Evolutionary conservation across 2,329 filamentous ascomycete genomes (phyloP), one percentile per base, ranked within the genome.

Genomic region (Claviceps africana): DNA sequence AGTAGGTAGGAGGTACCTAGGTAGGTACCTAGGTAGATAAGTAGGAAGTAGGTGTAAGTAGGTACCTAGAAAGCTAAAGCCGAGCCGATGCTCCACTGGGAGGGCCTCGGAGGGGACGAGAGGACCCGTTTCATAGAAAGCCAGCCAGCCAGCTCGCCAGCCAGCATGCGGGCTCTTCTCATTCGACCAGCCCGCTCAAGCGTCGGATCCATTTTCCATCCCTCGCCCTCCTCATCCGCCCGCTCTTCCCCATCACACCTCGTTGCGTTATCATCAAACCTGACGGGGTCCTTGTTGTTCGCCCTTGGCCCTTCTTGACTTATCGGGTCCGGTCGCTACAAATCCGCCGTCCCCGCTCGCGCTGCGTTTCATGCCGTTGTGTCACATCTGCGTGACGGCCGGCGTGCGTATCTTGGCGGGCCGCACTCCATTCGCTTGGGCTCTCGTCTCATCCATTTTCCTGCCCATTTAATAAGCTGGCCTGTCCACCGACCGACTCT

Each of bases 271-370:
- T n/a, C 37, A 19, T 39, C 17, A 17, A 22, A 15, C 40, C 40
- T 22, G 40, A 15, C 30, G 13, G 22, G 43, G 43, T n/a, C 13
- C 25, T n/a, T 39, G 37, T 39, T 9, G n/a, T 9, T n/a, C 9
- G 37, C 25, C 17, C 37, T 39, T n/a, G 17, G 37, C 25, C 17
- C 37, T 39, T 17, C 17, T 39, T 39, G 37, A 17, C 17, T 19
- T 13, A 19, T 33, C 25, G 17, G 10, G 28, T 47, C 46, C 3
- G 30, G 22, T 47, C 47, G 15, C 28, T 50, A 53, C 47, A 48
- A 48, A 40, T 40, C 35, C 37, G 45, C 37, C 45, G 47, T 39
- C 48, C 22, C 49, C 49, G 45, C 49, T 46, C 49, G 42, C 49
- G 44, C 49, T 48, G 17, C 15, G 28, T 37, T 37, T 46, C 49